phyloP scores from a whole-genome alignment of 2,329 filamentous ascomycete genomes.

The Lachnellula willkommii region DNA sequence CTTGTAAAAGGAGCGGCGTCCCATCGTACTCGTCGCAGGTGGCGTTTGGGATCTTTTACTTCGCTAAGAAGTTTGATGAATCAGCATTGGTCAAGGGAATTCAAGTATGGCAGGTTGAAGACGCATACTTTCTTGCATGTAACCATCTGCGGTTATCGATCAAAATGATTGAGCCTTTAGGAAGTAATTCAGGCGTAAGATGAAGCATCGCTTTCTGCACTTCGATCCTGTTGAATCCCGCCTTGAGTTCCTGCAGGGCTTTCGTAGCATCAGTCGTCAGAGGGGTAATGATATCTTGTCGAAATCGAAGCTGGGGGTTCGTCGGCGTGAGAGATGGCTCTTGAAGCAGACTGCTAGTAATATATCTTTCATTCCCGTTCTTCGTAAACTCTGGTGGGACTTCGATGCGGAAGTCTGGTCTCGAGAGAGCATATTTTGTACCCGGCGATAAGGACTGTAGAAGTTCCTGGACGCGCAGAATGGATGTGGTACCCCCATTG shows the following conservation, averaged over 20 bases:
- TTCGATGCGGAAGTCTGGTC: conserved; percentile 19
- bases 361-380: conserved; percentile 8
- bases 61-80: conserved; percentile 3
- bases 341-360: conserved; percentile 23
- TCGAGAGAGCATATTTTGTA: conserved; percentile 13
- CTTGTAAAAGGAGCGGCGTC: conserved; percentile 18
- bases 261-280: conserved; percentile 22
- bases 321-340: conserved; percentile 8
- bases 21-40: conserved; percentile 35
- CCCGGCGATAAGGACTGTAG: conserved; percentile 14
- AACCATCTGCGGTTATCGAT: conserved; percentile 35
- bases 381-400: conserved; percentile 34
- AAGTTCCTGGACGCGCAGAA: conserved; percentile 19
- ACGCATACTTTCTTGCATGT: conserved; percentile 29
- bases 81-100: no score
- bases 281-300: conserved; percentile 30
- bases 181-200: conserved; percentile 25
- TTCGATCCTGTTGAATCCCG: conserved; percentile 12
- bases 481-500: conserved; percentile 23
- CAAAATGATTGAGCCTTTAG: conserved; percentile 30
- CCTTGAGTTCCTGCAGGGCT: conserved; percentile 31
- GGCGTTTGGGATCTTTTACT: conserved; percentile 33
- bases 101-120: no score
- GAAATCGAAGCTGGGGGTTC: conserved; percentile 16
- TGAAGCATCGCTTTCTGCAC: conserved; percentile 17